Evolutionary conservation across 352 stramenopile genomes (phyloP), one percentile per base, ranked within the genome.

Genomic region (Phytophthora palmivora): DNA sequence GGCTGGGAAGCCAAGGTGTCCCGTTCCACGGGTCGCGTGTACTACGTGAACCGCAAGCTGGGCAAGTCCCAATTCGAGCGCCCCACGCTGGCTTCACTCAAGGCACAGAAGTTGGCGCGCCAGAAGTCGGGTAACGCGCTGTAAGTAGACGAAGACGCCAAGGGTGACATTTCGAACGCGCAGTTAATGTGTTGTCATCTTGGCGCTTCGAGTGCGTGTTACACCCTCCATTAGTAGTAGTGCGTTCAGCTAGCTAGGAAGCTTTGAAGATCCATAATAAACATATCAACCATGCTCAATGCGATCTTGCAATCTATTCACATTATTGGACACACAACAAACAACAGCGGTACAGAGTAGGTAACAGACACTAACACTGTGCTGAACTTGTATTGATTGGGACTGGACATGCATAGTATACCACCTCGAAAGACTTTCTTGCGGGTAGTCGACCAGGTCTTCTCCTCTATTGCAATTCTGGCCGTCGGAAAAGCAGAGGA

Each of bases 41-140:
- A 95, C 75, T 95, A 95, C 67, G 84, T 94, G 45, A 95, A 95
- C 73, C 85, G 84, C 56, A 91, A 92, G 79, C 76, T 93, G 6
- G 82, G 84, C 61, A 90, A 94, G 63, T 94, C 87, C 10, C 87
- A 95, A 75, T 95, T 92, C 41, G 85, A 94, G 51, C 83, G 83
- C 28, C 87, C 87, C 37, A 94, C 87, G 59, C 79, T 95, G 45
- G 87, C 87, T 51, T 94, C 84, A 36, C 71, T 95, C 47, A 95
- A 94, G 81, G 84, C 84, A 38, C 79, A 89, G 76, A 93, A 91
- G 67, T 51, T 91, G 56, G 84, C 84, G 51, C 82, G 84, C 38
- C 82, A 91, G 56, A 91, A 90, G 67, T 74, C 78, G 15, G 61
- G 28, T 30, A 81, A 56, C 54, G 57, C 26, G 37, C 39, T 62